Percentiles rank a stretch among this genome's conserved stretches.
Evolutionary conservation across 2,329 filamentous ascomycete genomes (phyloP).

Genomic region (Paecilomyces dactylethromorphus): DNA sequence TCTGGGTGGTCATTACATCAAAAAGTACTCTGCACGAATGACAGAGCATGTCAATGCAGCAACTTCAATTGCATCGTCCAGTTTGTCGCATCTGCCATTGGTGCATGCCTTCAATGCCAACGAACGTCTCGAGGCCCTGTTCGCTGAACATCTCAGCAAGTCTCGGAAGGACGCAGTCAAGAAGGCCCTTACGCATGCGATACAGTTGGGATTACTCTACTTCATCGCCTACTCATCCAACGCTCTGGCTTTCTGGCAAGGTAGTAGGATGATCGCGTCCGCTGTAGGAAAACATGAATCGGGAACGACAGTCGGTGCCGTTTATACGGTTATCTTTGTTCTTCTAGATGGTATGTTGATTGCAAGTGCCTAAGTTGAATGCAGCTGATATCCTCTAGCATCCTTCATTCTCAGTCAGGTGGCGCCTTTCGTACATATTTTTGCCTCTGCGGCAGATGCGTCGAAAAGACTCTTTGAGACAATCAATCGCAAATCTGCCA

Average conservation of each 20-base stretch:
- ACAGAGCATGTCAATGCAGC: conserved; percentile 47
- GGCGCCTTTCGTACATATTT: conserved; percentile 30
- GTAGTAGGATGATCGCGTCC: conserved; percentile 46
- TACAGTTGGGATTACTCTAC: conserved; percentile 54
- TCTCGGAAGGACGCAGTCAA: conserved; percentile 48
- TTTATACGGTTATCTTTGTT: conserved; percentile 34
- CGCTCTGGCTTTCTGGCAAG: conserved; percentile 60
- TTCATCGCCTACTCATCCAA: conserved; percentile 61
- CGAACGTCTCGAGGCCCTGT: conserved; percentile 39
- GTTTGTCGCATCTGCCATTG: conserved; percentile 49
- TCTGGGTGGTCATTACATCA: conserved; percentile 36
- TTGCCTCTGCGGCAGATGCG: conserved; percentile 10
- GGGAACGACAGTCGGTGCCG: conserved; percentile 25
- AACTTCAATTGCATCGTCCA: conserved; percentile 53
- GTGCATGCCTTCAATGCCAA: conserved; percentile 56
- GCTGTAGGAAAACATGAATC: conserved; percentile 22
- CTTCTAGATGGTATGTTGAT: conserved; percentile 26
- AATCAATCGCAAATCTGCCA: conserved; percentile 10
- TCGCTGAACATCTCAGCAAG: conserved; percentile 45
- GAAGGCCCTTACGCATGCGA: conserved; percentile 49
- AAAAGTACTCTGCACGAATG: conserved; percentile 39
- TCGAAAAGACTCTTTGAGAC: conserved; percentile 8
- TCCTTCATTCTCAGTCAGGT: conserved; percentile 33
- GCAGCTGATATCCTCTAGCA: conserved; percentile 16
- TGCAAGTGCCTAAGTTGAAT: too few species aligned